Evolutionary conservation across 2,329 filamentous ascomycete genomes (phyloP).

Genomic region (Pestalotiopsis sp.): DNA sequence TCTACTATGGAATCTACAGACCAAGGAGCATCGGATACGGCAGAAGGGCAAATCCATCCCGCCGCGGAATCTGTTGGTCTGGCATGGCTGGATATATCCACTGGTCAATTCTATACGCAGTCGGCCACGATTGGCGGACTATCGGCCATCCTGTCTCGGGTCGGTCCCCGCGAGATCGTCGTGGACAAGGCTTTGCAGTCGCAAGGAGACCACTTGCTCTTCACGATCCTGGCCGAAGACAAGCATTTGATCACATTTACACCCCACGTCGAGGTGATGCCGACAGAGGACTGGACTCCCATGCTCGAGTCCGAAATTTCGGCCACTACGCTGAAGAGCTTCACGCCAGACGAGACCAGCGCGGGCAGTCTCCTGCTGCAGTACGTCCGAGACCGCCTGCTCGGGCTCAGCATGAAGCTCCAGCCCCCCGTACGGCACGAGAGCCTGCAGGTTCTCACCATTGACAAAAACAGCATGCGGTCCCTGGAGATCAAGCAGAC

Average conservation of each 20-base stretch:
- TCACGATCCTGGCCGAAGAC: constrained; percentile 73
- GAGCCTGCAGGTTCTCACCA: constrained; percentile 77
- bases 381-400: constrained; percentile 80
- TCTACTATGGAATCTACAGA: neutral
- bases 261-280: constrained; percentile 44
- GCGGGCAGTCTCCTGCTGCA: constrained; percentile 82
- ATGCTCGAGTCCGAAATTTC: constrained; percentile 78
- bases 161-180: constrained; percentile 83
- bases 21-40: neutral
- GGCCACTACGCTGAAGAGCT: constrained; percentile 51
- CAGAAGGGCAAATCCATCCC: constrained; percentile 16
- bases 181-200: constrained; percentile 67
- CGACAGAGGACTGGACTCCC: constrained; percentile 67
- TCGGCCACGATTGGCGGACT: constrained; percentile 70
- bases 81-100: constrained; percentile 94
- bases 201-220: constrained; percentile 62
- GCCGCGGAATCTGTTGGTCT: constrained; percentile 56
- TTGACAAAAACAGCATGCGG: constrained; percentile 89
- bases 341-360: constrained; percentile 69
- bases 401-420: constrained; percentile 77
- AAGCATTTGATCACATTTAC: constrained; percentile 77
- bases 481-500: constrained; percentile 89
- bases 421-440: constrained; percentile 80
- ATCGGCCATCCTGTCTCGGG: constrained; percentile 79
- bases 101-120: constrained; percentile 91